Conservation (phyloP, 495 filamentous ascomycete genomes). For the Aspergillus sclerotiicarbonarius region DNA sequence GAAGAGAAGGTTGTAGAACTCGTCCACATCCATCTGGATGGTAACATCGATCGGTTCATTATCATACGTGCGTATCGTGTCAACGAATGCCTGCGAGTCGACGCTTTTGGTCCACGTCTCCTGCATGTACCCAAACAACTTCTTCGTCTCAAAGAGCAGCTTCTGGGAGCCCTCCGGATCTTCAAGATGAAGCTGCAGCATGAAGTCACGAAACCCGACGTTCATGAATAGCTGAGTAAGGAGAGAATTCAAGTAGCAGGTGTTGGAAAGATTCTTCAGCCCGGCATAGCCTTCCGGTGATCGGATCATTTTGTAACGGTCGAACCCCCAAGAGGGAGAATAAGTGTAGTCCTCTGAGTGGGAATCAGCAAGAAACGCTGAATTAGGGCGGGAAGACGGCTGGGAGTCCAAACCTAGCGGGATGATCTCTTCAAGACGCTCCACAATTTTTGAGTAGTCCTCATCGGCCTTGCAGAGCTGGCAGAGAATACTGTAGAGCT, state of each 20-base stretch:
- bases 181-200: constrained; percentile 60
- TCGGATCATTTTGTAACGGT: constrained; percentile 67
- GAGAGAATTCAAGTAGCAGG: constrained; percentile 95
- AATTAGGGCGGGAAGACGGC: constrained; percentile 13
- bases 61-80: constrained; percentile 77
- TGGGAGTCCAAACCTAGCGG: constrained; percentile 38
- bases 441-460: constrained; percentile 51
- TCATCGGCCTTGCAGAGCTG: constrained; percentile 55
- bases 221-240: constrained; percentile 99
- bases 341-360: constrained; percentile 47
- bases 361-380: constrained; percentile 3
- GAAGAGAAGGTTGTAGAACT: constrained; percentile 93
- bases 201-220: constrained; percentile 78
- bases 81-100: constrained; percentile 70
- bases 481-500: constrained; percentile 63
- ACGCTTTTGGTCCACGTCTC: constrained; percentile 68
- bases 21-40: constrained; percentile 96
- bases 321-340: constrained; percentile 56
- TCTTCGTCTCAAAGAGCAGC: constrained; percentile 73
- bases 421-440: constrained; percentile 52
- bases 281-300: constrained; percentile 78
- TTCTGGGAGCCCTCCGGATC: constrained; percentile 58
- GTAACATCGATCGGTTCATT: constrained; percentile 80
- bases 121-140: constrained; percentile 83
- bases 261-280: constrained; percentile 86